These are phyloP conservation scores for Cantharellus anzutake DNA, from an alignment of 768 basidiomycete species.

Conservation along the genomic window DNA sequence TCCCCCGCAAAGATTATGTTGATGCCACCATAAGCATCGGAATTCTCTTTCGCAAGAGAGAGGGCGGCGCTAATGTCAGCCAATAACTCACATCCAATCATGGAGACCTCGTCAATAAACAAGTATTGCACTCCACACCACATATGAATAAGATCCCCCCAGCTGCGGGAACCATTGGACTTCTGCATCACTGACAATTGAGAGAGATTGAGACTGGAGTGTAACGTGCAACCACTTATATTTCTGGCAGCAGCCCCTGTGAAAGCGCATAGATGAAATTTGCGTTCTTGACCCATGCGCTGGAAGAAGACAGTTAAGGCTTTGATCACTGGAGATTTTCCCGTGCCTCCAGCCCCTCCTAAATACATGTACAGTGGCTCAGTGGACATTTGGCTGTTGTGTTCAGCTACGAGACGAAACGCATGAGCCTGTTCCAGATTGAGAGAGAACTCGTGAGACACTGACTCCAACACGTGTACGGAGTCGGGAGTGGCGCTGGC, in stretches of 20 bases:
- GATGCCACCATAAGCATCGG: constrained; percentile 1
- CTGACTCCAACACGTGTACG: too few species aligned
- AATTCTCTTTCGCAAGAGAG: neutral
- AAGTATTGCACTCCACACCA: constrained; percentile 8
- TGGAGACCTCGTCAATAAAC: constrained; percentile 7
- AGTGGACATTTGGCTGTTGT: neutral
- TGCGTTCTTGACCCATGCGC: neutral
- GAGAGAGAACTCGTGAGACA: neutral
- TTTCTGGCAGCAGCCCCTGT: constrained; percentile 14
- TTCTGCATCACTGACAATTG: neutral
- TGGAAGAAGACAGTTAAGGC: constrained; percentile 11
- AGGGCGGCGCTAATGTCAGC: too few species aligned
- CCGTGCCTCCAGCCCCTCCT: constrained; percentile 13
- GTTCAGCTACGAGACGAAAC: neutral
- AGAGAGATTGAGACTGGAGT: constrained; percentile 4
- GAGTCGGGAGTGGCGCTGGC: too few species aligned
- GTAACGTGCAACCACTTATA: constrained; percentile 12
- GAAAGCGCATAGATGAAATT: constrained; percentile 10
- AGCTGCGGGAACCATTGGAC: neutral
- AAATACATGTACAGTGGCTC: constrained; percentile 10
- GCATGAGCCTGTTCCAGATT: neutral
- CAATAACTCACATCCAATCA: neutral
- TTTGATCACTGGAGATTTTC: constrained; percentile 13
- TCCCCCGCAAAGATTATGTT: constrained; percentile 6
- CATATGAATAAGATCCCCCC: neutral